Percentiles rank a stretch among this genome's conserved stretches.
These are phyloP conservation scores for Cladosporium oxysporum DNA, from an alignment of 2,329 filamentous ascomycete species.

Conservation along the genomic window DNA sequence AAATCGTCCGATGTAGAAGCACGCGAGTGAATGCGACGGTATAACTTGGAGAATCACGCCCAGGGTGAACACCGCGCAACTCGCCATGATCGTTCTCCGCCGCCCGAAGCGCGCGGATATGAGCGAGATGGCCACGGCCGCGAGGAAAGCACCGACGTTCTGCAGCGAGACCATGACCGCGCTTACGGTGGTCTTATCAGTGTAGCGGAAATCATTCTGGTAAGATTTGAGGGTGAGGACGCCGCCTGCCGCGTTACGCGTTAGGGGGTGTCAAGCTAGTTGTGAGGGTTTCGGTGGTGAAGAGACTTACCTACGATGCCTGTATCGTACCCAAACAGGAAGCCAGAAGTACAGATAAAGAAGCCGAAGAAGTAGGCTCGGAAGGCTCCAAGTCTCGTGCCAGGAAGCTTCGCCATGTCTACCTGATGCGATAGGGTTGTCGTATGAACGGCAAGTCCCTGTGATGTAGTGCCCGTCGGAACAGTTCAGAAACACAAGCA, in stretches of 20 bases:
- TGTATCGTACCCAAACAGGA: conserved; percentile 45
- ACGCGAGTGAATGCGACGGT: conserved; percentile 44
- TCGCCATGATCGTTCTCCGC: conserved; percentile 45
- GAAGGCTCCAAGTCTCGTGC: conserved; percentile 28
- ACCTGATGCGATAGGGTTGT: not conserved
- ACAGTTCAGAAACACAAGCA: not conserved
- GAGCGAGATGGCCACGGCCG: conserved; percentile 52
- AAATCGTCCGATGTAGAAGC: conserved; percentile 42
- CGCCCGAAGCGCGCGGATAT: conserved; percentile 51
- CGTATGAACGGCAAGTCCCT: not conserved
- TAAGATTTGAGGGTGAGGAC: conserved; percentile 34
- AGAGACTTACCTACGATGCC: conserved; percentile 39
- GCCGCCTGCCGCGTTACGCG: conserved; percentile 39
- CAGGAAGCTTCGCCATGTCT: conserved; percentile 25
- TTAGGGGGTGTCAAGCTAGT: conserved; percentile 38
- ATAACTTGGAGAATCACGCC: conserved; percentile 49
- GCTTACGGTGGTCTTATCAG: conserved; percentile 29
- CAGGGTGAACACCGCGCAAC: conserved; percentile 45
- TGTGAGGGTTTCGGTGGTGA: not conserved
- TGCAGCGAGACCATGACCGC: conserved; percentile 52
- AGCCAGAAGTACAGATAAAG: conserved; percentile 30
- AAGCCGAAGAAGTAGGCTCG: conserved; percentile 31
- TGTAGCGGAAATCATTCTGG: conserved; percentile 32
- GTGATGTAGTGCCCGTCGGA: not conserved
- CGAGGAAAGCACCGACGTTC: conserved; percentile 55